phyloP scores from a whole-genome alignment of 2,329 filamentous ascomycete species.

The Trichoderma oligosporum region DNA sequence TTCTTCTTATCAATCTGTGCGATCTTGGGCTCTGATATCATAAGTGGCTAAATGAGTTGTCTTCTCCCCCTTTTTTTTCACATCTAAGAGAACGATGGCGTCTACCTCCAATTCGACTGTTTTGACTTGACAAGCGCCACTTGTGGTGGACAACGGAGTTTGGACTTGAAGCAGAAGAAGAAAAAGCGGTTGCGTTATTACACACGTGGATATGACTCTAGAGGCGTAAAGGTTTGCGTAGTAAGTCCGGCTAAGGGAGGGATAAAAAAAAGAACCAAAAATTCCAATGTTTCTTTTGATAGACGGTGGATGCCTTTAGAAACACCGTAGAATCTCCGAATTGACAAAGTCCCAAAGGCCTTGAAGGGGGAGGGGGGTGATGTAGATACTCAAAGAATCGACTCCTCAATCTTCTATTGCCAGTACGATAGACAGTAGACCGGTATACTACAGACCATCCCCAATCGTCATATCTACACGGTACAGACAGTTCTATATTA shows the following conservation, averaged over 20 bases:
- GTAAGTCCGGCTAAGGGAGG: background rate
- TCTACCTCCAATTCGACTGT: constrained; percentile 1
- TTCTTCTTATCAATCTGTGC: no score
- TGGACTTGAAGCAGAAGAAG: background rate
- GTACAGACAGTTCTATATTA: background rate
- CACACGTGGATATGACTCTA: constrained; percentile 4
- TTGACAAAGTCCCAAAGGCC: background rate
- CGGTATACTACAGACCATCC: background rate
- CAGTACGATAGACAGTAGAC: background rate
- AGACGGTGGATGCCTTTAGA: background rate
- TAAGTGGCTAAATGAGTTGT: background rate
- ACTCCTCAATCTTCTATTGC: background rate
- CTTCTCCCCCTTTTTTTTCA: background rate
- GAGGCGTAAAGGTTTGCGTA: constrained; percentile 7
- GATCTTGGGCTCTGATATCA: no score
- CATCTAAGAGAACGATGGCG: background rate
- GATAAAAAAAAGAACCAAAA: background rate
- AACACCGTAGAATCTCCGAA: constrained; percentile 7
- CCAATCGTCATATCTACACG: constrained; percentile 1
- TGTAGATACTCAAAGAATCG: background rate
- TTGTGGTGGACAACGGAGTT: background rate
- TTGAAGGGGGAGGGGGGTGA: no score
- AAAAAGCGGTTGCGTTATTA: background rate
- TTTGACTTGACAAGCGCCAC: constrained; percentile 13
- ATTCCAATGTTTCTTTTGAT: background rate